Evolutionary conservation across 108 stramenopile genomes (phyloP).

Genomic region (Skeletonema tropicum): DNA sequence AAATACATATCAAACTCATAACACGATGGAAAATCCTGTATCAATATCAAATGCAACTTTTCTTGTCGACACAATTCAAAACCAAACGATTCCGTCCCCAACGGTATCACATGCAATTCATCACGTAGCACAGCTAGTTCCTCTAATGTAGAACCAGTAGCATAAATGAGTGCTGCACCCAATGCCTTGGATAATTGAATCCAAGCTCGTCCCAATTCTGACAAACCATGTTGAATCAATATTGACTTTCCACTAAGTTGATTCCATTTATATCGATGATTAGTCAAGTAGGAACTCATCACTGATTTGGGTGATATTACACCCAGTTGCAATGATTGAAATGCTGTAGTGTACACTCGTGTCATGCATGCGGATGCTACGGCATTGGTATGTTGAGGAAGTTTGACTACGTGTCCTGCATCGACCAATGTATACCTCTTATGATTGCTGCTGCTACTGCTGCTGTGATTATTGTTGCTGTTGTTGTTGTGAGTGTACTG

Average conservation of each 20-base stretch:
- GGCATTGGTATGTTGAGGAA: slow-evolving; percentile 31
- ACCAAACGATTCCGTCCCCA: slow-evolving; percentile 23
- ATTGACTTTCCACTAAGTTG: slow-evolving; percentile 34
- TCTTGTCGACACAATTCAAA: slow-evolving; percentile 27
- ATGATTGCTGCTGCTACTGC: background rate
- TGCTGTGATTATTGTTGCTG: too few species aligned
- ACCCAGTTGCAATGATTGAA: slow-evolving; percentile 40
- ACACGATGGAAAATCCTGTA: slow-evolving; percentile 35
- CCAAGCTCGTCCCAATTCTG: slow-evolving; percentile 34
- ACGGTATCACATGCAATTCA: slow-evolving; percentile 20
- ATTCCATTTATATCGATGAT: slow-evolving; percentile 22
- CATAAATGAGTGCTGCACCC: slow-evolving; percentile 33
- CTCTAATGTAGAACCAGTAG: slow-evolving; percentile 27
- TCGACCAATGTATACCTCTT: slow-evolving; percentile 44
- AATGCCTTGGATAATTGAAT: slow-evolving; percentile 30
- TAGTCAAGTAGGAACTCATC: background rate
- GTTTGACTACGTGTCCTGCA: slow-evolving; percentile 38
- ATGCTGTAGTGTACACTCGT: slow-evolving; percentile 44
- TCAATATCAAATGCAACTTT: slow-evolving; percentile 27
- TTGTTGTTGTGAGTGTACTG: background rate
- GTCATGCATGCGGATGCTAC: slow-evolving; percentile 29
- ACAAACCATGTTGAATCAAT: slow-evolving; percentile 40
- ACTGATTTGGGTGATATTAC: background rate
- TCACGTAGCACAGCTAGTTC: slow-evolving; percentile 19
- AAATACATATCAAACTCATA: slow-evolving; percentile 37